A percentile compares a stretch with the other conserved stretches of the same genome.
phyloP scores from a whole-genome alignment of 2,329 filamentous ascomycete genomes.

The Trematosphaeria pertusa region DNA sequence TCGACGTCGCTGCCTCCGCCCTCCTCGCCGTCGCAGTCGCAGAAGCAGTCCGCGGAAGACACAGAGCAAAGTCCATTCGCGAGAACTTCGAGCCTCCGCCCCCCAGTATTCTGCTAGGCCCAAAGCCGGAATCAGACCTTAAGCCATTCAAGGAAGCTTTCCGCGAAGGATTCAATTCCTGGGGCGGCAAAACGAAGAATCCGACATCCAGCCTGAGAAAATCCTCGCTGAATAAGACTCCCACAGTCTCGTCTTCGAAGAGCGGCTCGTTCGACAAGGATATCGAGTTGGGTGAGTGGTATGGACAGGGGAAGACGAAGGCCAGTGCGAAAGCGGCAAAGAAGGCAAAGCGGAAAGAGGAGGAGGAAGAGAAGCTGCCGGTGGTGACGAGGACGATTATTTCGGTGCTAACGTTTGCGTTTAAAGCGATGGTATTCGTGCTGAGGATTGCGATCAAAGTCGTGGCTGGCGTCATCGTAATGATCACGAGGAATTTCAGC shows the following conservation, averaged over 20 bases:
- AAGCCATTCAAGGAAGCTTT: conserved; percentile 41
- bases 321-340: background rate
- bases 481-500: conserved; percentile 44
- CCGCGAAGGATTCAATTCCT: conserved; percentile 40
- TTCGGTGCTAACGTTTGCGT: conserved; percentile 48
- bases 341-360: conserved; percentile 15
- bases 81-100: conserved; percentile 44
- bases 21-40: conserved; percentile 55
- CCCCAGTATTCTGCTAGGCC: conserved; percentile 28
- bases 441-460: conserved; percentile 52
- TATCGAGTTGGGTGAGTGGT: conserved; percentile 47
- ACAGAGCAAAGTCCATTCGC: conserved; percentile 19
- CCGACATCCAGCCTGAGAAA: conserved; percentile 31
- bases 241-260: conserved; percentile 21
- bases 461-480: conserved; percentile 48
- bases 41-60: conserved; percentile 48
- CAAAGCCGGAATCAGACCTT: conserved; percentile 33
- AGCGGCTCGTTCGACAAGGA: conserved; percentile 41
- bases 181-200: conserved; percentile 34
- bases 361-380: conserved; percentile 47
- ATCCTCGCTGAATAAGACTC: conserved; percentile 29
- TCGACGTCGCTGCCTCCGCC: conserved; percentile 53
- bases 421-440: conserved; percentile 53
- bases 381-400: conserved; percentile 49
- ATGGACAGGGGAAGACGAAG: conserved; percentile 36